phyloP scores from a whole-genome alignment of 2,329 filamentous ascomycete genomes.

The Aspergillus sp. region DNA sequence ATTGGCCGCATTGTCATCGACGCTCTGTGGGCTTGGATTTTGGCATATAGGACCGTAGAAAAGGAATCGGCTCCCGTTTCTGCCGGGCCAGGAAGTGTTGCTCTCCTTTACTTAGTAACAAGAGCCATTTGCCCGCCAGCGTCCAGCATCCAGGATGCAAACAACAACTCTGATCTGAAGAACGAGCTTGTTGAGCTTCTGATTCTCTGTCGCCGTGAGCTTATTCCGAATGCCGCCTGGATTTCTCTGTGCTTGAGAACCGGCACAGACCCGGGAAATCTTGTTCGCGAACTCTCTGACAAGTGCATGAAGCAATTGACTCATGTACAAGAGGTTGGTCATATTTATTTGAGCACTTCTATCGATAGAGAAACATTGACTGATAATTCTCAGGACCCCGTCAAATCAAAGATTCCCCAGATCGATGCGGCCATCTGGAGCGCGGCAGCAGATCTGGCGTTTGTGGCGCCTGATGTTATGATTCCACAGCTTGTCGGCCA shows the following conservation, averaged over 20 bases:
- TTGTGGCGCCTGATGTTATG: slow-evolving; percentile 79
- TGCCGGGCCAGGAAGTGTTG: slow-evolving; percentile 56
- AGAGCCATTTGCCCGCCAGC: slow-evolving; percentile 34
- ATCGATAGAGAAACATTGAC: background rate
- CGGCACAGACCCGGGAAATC: slow-evolving; percentile 70
- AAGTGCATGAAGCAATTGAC: slow-evolving; percentile 62
- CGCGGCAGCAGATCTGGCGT: slow-evolving; percentile 83
- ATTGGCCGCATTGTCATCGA: slow-evolving; percentile 58
- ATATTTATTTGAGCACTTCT: background rate
- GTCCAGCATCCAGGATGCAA: slow-evolving; percentile 12
- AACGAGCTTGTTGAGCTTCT: slow-evolving; percentile 67
- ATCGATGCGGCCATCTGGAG: slow-evolving; percentile 64
- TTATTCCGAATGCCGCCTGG: slow-evolving; percentile 75
- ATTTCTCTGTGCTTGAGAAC: slow-evolving; percentile 77
- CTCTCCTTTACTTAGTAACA: slow-evolving; percentile 52
- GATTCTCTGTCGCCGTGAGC: slow-evolving; percentile 66
- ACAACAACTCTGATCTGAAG: slow-evolving; percentile 45
- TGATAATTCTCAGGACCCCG: slow-evolving; percentile 18
- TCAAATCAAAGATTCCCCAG: slow-evolving; percentile 27
- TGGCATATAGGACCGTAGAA: slow-evolving; percentile 57
- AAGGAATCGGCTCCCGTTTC: slow-evolving; percentile 66
- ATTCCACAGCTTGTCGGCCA: slow-evolving; percentile 67
- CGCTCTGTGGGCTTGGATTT: slow-evolving; percentile 74
- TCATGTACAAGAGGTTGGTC: slow-evolving; percentile 47
- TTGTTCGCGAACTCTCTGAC: slow-evolving; percentile 58